These are phyloP conservation scores for Bacidia rubella DNA, from an alignment of 495 filamentous ascomycete species.

Conservation along the genomic window DNA sequence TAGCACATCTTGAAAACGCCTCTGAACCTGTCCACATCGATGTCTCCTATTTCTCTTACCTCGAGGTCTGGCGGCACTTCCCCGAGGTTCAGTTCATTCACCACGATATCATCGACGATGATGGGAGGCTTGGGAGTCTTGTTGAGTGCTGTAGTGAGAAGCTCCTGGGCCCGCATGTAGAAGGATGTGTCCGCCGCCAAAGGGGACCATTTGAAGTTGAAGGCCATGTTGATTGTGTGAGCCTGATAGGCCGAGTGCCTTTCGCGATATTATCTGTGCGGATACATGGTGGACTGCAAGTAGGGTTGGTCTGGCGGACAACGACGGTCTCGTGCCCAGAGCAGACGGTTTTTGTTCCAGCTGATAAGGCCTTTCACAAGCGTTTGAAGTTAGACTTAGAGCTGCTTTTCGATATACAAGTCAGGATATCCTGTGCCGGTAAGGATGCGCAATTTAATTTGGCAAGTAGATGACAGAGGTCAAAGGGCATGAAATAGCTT, in stretches of 20 bases:
- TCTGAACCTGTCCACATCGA: conserved; percentile 92
- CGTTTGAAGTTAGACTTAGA: no score
- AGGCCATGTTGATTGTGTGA: conserved; percentile 53
- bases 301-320: not conserved
- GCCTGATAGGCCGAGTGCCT: not conserved
- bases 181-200: conserved; percentile 84
- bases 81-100: conserved; percentile 93
- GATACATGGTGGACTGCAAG: not conserved
- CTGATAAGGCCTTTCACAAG: no score
- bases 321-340: not conserved
- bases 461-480: not conserved
- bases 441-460: no score
- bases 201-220: conserved; percentile 99
- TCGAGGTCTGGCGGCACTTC: conserved; percentile 84
- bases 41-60: conserved; percentile 90
- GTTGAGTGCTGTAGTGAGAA: conserved; percentile 89
- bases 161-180: conserved; percentile 81
- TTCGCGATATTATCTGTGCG: not conserved
- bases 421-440: no score
- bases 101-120: conserved; percentile 97
- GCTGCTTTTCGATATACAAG: no score
- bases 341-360: no score
- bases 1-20: conserved; percentile 99
- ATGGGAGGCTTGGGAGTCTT: conserved; percentile 97
- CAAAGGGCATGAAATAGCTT: not conserved